Evolutionary conservation across 352 stramenopile genomes (phyloP).

Genomic region (Plasmopara viticola): DNA sequence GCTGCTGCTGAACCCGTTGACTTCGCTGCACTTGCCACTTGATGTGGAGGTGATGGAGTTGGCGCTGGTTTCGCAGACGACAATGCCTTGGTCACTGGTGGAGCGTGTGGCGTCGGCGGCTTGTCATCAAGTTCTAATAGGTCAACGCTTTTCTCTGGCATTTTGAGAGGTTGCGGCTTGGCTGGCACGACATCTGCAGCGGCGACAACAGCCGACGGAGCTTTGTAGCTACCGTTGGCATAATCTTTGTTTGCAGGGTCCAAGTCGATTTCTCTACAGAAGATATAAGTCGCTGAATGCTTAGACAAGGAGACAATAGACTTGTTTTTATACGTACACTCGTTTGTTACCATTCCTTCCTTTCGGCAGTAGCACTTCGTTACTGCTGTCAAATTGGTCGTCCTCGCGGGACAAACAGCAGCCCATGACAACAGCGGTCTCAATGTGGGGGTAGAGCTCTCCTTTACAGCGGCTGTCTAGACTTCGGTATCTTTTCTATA

Average conservation of each 20-base stretch:
- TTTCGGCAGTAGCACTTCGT: constrained; percentile 50
- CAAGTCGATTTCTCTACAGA: constrained; percentile 22
- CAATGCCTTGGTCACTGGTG: constrained; percentile 16
- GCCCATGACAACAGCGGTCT: constrained; percentile 34
- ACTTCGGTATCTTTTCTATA: constrained; percentile 12
- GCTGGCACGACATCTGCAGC: constrained; percentile 23
- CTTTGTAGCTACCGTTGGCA: constrained; percentile 29
- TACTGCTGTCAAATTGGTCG: constrained; percentile 47
- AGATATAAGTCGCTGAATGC: constrained; percentile 2
- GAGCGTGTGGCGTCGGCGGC: constrained; percentile 14
- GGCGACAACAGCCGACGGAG: constrained; percentile 21
- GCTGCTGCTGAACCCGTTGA: constrained; percentile 7
- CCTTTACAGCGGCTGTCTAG: constrained; percentile 1
- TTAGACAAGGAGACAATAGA: neutral
- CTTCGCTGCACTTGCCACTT: constrained; percentile 1
- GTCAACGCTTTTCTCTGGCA: constrained; percentile 35
- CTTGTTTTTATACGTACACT: constrained; percentile 18
- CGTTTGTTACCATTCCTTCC: constrained; percentile 29
- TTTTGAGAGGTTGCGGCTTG: constrained; percentile 21
- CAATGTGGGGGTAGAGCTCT: neutral
- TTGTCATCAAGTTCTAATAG: constrained; percentile 41
- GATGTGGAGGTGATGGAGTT: constrained; percentile 12
- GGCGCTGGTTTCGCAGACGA: constrained; percentile 12
- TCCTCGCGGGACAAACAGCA: constrained; percentile 67
- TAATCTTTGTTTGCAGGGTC: constrained; percentile 23